A percentile compares a stretch with the other conserved stretches of the same genome.
Conservation (phyloP, 163 green algal genomes). For the Chloromonas sp. region DNA sequence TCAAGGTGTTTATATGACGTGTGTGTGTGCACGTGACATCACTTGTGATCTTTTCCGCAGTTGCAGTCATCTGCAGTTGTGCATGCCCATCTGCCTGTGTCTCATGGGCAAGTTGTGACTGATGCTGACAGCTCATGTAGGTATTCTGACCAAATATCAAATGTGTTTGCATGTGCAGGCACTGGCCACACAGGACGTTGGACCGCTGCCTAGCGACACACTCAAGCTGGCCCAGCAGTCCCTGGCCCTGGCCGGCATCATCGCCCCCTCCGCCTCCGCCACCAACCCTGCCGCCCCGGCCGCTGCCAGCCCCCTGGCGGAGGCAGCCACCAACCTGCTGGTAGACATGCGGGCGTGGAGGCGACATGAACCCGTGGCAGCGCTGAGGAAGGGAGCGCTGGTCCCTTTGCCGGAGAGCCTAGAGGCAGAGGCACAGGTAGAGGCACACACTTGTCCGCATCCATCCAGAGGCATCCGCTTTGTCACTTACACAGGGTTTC, state of each 20-base stretch:
- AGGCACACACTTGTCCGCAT: no score
- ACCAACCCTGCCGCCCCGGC: background rate
- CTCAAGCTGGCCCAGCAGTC: conserved; percentile 1
- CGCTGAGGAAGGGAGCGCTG: conserved; percentile 17
- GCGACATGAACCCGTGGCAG: conserved; percentile 23
- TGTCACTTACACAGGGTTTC: no score
- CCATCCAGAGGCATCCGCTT: no score
- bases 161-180: background rate
- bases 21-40: no score
- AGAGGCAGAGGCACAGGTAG: conserved; percentile 3
- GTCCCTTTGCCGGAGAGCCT: background rate
- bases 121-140: no score
- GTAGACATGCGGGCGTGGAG: conserved; percentile 16
- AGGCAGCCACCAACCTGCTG: conserved; percentile 16
- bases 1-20: conserved; percentile 2
- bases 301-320: conserved; percentile 12
- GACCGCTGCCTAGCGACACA: background rate
- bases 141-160: no score
- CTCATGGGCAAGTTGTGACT: no score
- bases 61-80: no score
- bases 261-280: background rate
- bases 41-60: no score
- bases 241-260: background rate
- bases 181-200: background rate
- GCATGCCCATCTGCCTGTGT: no score